Evolutionary conservation across 768 basidiomycete species (phyloP), one percentile per base, ranked within the genome.

Genomic region (Lactarius deliciosus): DNA sequence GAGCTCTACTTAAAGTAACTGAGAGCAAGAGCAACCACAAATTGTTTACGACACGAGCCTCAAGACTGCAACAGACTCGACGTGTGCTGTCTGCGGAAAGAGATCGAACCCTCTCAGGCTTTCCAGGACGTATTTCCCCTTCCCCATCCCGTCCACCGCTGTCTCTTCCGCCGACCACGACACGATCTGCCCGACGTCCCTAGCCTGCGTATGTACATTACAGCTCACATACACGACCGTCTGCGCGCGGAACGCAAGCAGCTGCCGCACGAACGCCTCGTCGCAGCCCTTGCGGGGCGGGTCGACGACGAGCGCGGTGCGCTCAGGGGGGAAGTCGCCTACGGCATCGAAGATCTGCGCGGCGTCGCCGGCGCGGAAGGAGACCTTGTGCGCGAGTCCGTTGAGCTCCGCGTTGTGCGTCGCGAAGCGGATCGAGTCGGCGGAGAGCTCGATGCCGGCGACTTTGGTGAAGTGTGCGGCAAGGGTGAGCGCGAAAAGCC

Each of bases 221-320:
- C 95, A 97, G 74, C 91, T 94, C 64, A 98, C 93, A 73, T 97
- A 97, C 59, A 95, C 91, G 68, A 96, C 81, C 34, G 84, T 85
- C 63, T 79, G 77, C 15, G 89, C 81, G 43, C 86, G 77, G 77
- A 98, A 91, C 7, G 73, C 75, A 60, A 96, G 73, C 41, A 97
- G 76, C 78, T 98, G 96, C 47, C 82, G 76, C 47, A 98, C 81
- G 69, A 92, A 92, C 28, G 79, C 77, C 55, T 86, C 84, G 76
- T 96, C 94, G 73, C 92, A 96, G 25, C 97, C 97, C 76, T 98
- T 98, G 69, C 96, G 81, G 7, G 96, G 97, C 1, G 97, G 97
- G 75, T 99, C 91, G 74, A 93, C 86, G 53, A 95, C 77, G 57
- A 94, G 80, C 5, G 83, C 91, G 9, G 92, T 92, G 64, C 79